These are phyloP conservation scores for Monsonia emarginata DNA, from an alignment of 441 rosid species.

Conservation along the genomic window DNA sequence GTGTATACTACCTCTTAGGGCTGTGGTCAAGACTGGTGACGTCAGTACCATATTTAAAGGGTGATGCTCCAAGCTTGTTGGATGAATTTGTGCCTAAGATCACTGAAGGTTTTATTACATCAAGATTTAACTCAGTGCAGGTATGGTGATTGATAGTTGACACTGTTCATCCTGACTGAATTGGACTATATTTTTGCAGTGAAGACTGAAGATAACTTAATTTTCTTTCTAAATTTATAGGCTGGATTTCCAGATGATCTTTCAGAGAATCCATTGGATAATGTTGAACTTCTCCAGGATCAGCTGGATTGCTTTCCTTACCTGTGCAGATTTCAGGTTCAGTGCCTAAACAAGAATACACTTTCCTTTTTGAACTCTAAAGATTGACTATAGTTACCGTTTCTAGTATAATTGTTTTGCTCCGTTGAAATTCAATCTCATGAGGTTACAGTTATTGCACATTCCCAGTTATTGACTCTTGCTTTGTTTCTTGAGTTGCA, in stretches of 20 bases:
- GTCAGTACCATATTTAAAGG: constrained; percentile 85
- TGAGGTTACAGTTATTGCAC: background rate
- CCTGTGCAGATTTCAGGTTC: constrained; percentile 98
- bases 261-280: constrained; percentile 92
- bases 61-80: constrained; percentile 95
- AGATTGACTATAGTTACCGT: background rate
- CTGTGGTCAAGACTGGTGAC: constrained; percentile 94
- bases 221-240: constrained; percentile 26
- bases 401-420: background rate
- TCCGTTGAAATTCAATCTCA: background rate
- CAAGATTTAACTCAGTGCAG: constrained; percentile 95
- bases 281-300: constrained; percentile 96
- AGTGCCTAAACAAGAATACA: background rate
- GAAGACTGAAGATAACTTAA: background rate
- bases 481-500: constrained; percentile 30
- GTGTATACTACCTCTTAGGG: constrained; percentile 91
- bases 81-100: constrained; percentile 98
- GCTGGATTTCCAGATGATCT: constrained; percentile 74
- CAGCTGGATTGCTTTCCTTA: constrained; percentile 96
- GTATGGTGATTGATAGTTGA: constrained; percentile 26
- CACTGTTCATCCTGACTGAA: background rate
- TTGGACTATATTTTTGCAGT: background rate
- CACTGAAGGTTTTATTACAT: constrained; percentile 85
- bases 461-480: constrained; percentile 4
- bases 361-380: constrained; percentile 11